These are phyloP conservation scores for Fistulina hepatica DNA, from an alignment of 1,284 basidiomycete genomes.

Conservation along the genomic window DNA sequence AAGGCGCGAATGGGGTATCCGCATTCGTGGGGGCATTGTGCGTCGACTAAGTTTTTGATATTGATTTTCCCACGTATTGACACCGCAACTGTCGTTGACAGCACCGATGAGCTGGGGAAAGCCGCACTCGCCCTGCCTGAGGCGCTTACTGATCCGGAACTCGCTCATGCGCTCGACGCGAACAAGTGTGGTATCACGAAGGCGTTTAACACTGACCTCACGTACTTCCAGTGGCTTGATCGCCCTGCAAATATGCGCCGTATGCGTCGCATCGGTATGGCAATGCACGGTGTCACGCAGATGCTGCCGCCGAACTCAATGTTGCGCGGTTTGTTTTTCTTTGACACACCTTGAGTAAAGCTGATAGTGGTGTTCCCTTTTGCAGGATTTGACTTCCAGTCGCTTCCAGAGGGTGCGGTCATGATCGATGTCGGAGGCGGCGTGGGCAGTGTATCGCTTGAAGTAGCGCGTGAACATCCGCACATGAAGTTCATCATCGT, in stretches of 20 bases:
- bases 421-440: conserved; percentile 42
- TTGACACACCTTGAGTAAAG: too few relatives aligned
- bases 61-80: background rate
- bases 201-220: conserved; percentile 4
- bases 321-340: background rate
- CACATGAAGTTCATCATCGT: conserved; percentile 34
- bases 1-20: background rate
- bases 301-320: background rate
- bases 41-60: background rate
- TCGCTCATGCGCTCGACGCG: background rate
- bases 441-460: conserved; percentile 31
- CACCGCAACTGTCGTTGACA: background rate
- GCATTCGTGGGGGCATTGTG: conserved; percentile 6
- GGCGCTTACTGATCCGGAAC: background rate
- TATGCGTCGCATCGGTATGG: background rate
- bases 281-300: background rate
- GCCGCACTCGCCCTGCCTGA: background rate
- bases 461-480: conserved; percentile 29
- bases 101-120: background rate
- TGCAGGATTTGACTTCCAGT: conserved; percentile 35
- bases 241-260: background rate
- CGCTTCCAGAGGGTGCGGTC: conserved; percentile 23
- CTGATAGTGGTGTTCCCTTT: too few relatives aligned
- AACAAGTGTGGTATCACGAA: background rate
- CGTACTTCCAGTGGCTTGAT: background rate